Base-by-base conservation (phyloP, 768 basidiomycete species). In the Pleurotus platypus region DNA sequence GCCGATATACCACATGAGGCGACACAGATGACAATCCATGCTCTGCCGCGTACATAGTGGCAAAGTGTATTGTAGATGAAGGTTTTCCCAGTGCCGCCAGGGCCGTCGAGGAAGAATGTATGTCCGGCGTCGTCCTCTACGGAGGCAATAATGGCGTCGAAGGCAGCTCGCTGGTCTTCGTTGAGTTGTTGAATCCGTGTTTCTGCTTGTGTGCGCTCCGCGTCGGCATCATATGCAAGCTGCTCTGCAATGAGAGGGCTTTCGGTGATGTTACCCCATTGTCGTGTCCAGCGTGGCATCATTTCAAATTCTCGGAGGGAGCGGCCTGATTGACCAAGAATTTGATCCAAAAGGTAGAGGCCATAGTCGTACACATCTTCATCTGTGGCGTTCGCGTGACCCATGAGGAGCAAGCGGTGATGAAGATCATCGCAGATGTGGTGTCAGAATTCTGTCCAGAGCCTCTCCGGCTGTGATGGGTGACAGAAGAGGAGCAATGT, bases 1-100 rank as follows among this genome's bases (percentile, higher is more conserved):
- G n/a, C 67, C 7, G 81, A 72, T 62, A 82, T 77, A 0, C 78
- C 78, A 24, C 78, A 78, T 1, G 77, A 81, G 9, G 79, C 76
- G 5, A 79, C 76, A 73, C 75, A 80, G 0, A 82, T 61, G 0
- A 74, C 73, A 69, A 80, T 70, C 40, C 61, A 49, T 0, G 64
- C 64, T 24, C 63, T 30, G 7, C 60, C 57, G 39, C 67, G 60
- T 1, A 78, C 43, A 4, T 47, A 16, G 49, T 63, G 35, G 49
- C 62, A 68, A 30, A 72, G 27, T 0, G 75, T 71, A 27, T 74
- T 74, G 57, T 74, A 79, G 0, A 78, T 62, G 66, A 66, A 80
- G 0, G 79, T 81, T 57, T 80, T 81, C 3, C 80, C 79, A 30
- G 69, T 69, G 0, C 79, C 79, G n/a, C 74, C 79, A 35, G 20